These are phyloP conservation scores for Penicillium sp. DNA, from an alignment of 2,329 filamentous ascomycete species.

Conservation along the genomic window DNA sequence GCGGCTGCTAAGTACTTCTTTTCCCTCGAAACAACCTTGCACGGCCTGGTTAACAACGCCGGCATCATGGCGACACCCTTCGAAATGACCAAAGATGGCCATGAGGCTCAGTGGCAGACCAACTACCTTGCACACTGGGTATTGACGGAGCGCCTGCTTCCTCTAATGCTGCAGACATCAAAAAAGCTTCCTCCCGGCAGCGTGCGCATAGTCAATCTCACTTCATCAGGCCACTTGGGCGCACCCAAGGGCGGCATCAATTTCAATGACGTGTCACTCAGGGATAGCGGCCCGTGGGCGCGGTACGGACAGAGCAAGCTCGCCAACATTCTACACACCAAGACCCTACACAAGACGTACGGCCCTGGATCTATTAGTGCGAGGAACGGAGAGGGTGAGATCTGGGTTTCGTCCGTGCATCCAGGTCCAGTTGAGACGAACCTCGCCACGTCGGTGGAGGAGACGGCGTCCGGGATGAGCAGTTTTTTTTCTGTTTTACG, in stretches of 20 bases:
- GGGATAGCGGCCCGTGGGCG: slow-evolving; percentile 28
- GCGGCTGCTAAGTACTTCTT: slow-evolving; percentile 13
- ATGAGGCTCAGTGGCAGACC: slow-evolving; percentile 21
- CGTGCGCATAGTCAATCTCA: slow-evolving; percentile 20
- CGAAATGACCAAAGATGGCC: slow-evolving; percentile 16
- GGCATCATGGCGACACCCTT: slow-evolving; percentile 16
- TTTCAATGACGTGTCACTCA: slow-evolving; percentile 17
- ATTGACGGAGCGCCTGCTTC: slow-evolving; percentile 15
- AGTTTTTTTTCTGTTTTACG: background rate
- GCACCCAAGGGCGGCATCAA: slow-evolving; percentile 16
- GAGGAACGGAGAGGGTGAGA: slow-evolving; percentile 30
- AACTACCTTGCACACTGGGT: slow-evolving; percentile 19
- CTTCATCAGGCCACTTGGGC: slow-evolving; percentile 16
- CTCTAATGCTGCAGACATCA: slow-evolving; percentile 16
- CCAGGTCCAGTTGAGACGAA: slow-evolving; percentile 38
- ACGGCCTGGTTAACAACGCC: slow-evolving; percentile 18
- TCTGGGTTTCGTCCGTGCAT: slow-evolving; percentile 38
- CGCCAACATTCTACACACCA: slow-evolving; percentile 43
- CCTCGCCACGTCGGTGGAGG: slow-evolving; percentile 16
- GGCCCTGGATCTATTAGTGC: slow-evolving; percentile 28
- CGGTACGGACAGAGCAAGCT: slow-evolving; percentile 48
- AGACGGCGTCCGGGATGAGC: slow-evolving; percentile 12
- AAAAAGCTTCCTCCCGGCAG: background rate
- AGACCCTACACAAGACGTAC: slow-evolving; percentile 32
- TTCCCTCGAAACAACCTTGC: slow-evolving; percentile 11